phyloP scores from a whole-genome alignment of 768 basidiomycete genomes.

The Cystobasidium onofrii region DNA sequence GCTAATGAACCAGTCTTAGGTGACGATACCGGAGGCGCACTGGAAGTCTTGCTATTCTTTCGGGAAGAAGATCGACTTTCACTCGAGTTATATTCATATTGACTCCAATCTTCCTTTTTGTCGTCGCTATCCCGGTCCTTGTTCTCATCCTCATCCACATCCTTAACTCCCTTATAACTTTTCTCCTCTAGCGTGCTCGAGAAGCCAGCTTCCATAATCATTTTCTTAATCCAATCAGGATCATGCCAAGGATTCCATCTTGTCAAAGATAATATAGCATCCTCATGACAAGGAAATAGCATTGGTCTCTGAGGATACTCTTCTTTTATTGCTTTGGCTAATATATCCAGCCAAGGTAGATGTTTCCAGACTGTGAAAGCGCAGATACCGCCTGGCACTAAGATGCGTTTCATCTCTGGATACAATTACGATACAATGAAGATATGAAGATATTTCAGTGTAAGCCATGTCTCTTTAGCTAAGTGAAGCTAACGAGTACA shows the following conservation, averaged over 20 bases:
- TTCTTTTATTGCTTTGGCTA: background rate
- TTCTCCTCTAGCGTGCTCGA: background rate
- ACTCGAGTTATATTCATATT: background rate
- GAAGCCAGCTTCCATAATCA: background rate
- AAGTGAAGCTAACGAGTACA: no score
- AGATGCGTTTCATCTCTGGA: slow-evolving; percentile 16
- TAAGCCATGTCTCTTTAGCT: no score
- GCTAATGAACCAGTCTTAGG: background rate
- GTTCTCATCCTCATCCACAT: background rate
- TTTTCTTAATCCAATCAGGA: background rate
- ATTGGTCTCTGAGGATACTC: background rate
- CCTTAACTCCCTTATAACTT: background rate
- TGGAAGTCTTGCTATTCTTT: background rate
- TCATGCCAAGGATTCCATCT: slow-evolving; percentile 23
- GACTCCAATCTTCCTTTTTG: background rate
- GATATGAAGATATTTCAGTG: background rate
- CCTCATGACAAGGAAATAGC: slow-evolving; percentile 9
- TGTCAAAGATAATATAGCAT: background rate
- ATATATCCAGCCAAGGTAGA: slow-evolving; percentile 13
- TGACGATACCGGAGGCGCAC: background rate
- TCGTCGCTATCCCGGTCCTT: background rate
- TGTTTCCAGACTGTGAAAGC: slow-evolving; percentile 25
- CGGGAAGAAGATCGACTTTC: background rate
- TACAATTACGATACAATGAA: background rate
- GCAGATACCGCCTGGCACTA: slow-evolving; percentile 15